Base-by-base conservation (phyloP, 2,329 filamentous ascomycete species). In the Xylaria sp. region DNA sequence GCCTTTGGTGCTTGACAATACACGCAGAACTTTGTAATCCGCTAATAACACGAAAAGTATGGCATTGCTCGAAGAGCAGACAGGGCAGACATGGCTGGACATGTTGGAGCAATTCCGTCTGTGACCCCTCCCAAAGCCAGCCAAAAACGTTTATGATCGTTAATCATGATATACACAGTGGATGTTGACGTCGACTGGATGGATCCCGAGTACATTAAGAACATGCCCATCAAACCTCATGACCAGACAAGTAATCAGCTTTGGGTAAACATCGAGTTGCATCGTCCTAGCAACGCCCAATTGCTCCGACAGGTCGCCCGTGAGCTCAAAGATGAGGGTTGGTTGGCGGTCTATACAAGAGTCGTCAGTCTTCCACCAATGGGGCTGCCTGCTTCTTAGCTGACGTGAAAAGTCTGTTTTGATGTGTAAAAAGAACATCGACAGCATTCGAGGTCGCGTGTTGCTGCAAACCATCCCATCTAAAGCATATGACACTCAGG, bases 151-250 rank as follows among this genome's bases (percentile, higher is more conserved):
- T 49, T 40, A n/a, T 15, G 7, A 2, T 47, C 19, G 21, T 55
- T 62, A 37, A 59, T 38, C 14, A 14, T 19, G 21, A 33, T 14
- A 9, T 59, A 38, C 53, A 43, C 19, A 83, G 82, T 83, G 60
- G 79, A 83, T 33, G 74, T 84, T 57, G 82, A 84, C 62, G 79
- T 83, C 23, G 82, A 84, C 67, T 82, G 79, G 76, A 83, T 84
- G 81, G 81, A 82, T 61, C 78, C 80, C 0, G 78, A 80, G 14
- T 82, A 79, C 67, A 78, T 82, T 63, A 78, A 78, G 58, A 71
- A 70, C n/a, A 78, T 82, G 70, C 76, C 77, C 11, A 77, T 82
- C 61, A 74, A 74, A 3, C 78, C 79, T 25, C 78, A 82, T 60
- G 81, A 83, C 64, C 79, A 82, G 72, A 83, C 81, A 3, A 82